Base-by-base conservation (phyloP, 371 early-diverging fungal species). In the Mycotypha africana region DNA sequence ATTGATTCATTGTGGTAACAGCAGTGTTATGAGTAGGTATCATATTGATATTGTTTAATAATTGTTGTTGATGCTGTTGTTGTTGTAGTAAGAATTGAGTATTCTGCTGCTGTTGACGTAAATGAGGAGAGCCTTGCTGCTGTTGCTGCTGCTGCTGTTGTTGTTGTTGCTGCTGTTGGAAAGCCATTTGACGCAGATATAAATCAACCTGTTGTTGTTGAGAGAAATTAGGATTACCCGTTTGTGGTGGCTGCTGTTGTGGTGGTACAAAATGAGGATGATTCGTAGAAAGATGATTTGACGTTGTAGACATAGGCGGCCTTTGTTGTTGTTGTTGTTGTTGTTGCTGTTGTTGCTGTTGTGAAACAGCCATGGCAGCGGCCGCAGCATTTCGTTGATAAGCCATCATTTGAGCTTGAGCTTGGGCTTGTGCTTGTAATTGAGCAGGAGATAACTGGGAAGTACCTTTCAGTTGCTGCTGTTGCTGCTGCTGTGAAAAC, bases 151-250 rank as follows among this genome's bases (percentile, higher is more conserved):
- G 48, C 5, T 46, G 48, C 15, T 55, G 62, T 10, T 57, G 54
- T 1, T 51, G 56, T 26, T 58, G 62, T 35, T 53, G 49, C 25
- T 61, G 65, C 14, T 68, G 60, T 14, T 65, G 62, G 19, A 60
- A 44, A 9, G 54, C 63, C 35, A 65, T 32, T 47, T 70, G 70
- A 46, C 56, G 58, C 42, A 65, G 34, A 37, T 56, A 50, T 58
- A 62, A 57, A 51, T 62, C 62, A 32, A 62, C 36, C 30, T 70
- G 70, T 31, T 63, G 61, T n/a, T n/a, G n/a, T n/a, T n/a, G n/a
- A n/a, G n/a, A n/a, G n/a, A n/a, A n/a, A n/a, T n/a, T n/a, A n/a
- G n/a, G n/a, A n/a, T n/a, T n/a, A n/a, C n/a, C n/a, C n/a, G n/a
- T n/a, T n/a, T n/a, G n/a, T n/a, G n/a, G n/a, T n/a, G n/a, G n/a